phyloP scores from a whole-genome alignment of 108 stramenopile species.

The Schizochytrium sp. region DNA sequence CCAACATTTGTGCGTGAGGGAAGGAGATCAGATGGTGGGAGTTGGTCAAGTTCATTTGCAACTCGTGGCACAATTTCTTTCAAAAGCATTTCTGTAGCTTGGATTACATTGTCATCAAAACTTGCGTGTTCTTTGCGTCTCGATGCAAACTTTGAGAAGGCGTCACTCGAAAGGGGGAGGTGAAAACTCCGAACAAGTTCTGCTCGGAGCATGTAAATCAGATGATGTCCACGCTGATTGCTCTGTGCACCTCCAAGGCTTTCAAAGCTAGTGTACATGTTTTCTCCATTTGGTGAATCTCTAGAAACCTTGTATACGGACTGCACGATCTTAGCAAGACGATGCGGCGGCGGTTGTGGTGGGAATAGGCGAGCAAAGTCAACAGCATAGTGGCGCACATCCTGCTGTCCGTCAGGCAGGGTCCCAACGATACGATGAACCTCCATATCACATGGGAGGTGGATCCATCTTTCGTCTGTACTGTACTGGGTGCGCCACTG shows the following conservation, averaged over 20 bases:
- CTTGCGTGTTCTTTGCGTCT: background rate
- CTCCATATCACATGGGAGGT: constrained; percentile 53
- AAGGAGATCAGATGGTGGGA: background rate
- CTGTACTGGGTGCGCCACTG: background rate
- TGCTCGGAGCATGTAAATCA: constrained; percentile 43
- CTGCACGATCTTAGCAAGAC: background rate
- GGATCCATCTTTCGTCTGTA: background rate
- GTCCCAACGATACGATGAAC: constrained; percentile 26
- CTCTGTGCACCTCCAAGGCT: background rate
- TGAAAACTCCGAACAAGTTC: constrained; percentile 8
- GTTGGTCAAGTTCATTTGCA: background rate
- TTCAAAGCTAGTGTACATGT: background rate
- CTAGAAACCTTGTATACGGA: background rate
- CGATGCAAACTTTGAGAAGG: constrained; percentile 43
- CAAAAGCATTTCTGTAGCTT: background rate
- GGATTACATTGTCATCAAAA: background rate
- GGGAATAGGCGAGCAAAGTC: constrained; percentile 54
- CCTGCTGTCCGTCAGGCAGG: background rate
- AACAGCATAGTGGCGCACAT: constrained; percentile 18
- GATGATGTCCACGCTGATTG: background rate
- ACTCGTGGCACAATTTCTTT: background rate
- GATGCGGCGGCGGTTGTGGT: background rate
- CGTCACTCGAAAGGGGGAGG: constrained; percentile 40
- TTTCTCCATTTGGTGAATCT: background rate
- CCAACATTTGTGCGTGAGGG: background rate